These are phyloP conservation scores for Avena insularis DNA, from an alignment of 176 grass and related monocot species.

Conservation along the genomic window DNA sequence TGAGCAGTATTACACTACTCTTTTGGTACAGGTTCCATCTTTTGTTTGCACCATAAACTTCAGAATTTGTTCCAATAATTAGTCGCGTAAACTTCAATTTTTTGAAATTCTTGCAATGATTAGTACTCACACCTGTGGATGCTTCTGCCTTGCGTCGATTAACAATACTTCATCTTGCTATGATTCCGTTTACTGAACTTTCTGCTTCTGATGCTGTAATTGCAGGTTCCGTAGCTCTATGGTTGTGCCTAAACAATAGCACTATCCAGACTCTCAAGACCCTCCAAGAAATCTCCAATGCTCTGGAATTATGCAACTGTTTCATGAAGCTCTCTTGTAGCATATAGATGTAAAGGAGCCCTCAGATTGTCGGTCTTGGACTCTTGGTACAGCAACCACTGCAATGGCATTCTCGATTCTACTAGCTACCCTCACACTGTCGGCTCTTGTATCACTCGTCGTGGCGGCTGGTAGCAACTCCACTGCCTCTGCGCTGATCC, in stretches of 20 bases:
- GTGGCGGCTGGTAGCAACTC: slow-evolving; percentile 36
- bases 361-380: neutral
- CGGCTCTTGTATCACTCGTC: neutral
- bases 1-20: neutral
- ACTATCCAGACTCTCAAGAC: neutral
- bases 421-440: slow-evolving; percentile 31
- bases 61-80: neutral
- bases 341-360: neutral
- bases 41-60: neutral
- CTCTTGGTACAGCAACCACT: slow-evolving; percentile 1
- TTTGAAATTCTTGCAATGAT: neutral
- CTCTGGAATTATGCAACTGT: neutral
- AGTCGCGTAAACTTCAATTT: neutral
- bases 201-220: neutral
- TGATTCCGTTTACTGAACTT: slow-evolving; percentile 24
- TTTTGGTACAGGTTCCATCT: neutral
- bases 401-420: slow-evolving; percentile 11
- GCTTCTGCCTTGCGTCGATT: neutral
- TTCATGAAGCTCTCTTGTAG: neutral
- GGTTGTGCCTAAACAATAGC: neutral
- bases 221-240: slow-evolving; percentile 24
- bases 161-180: neutral
- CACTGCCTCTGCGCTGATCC: slow-evolving; percentile 21
- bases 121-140: neutral
- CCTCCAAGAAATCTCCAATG: neutral